These are phyloP conservation scores for Murraya koenigii DNA, from an alignment of 345 rosid genomes.

Conservation along the genomic window DNA sequence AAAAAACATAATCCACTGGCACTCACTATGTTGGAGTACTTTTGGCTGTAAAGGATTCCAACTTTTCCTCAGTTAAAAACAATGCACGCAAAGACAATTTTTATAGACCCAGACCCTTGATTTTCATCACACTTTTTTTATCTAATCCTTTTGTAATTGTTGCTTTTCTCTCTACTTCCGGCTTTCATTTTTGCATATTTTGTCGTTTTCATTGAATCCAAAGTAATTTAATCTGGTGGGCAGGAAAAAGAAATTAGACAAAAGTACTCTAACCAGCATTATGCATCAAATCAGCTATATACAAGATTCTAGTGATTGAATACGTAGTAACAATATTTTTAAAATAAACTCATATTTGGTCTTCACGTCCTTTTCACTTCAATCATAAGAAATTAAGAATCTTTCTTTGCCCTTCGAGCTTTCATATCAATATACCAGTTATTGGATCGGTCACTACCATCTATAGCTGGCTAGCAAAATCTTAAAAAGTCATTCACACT, in stretches of 20 bases:
- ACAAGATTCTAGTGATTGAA: background rate
- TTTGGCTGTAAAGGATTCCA: background rate
- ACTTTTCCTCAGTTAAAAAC: background rate
- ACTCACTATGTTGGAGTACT: background rate
- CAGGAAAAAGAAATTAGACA: background rate
- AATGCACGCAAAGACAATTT: background rate
- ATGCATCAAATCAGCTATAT: background rate
- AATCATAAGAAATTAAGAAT: background rate
- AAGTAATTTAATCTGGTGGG: background rate
- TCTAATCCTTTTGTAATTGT: background rate
- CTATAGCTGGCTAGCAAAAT: background rate
- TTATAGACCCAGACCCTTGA: background rate
- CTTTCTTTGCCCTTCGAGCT: background rate
- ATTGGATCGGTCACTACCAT: background rate
- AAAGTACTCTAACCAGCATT: background rate
- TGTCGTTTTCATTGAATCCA: background rate
- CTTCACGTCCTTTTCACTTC: background rate
- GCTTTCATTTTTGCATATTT: background rate
- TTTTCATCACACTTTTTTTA: background rate
- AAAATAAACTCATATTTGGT: background rate
- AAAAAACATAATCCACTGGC: background rate
- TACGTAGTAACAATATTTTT: background rate
- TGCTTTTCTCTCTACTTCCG: background rate
- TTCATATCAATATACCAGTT: background rate
- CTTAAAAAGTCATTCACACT: background rate